Evolutionary conservation across 441 rosid genomes (phyloP), one percentile per base, ranked within the genome.

Genomic region (Breynia disticha): DNA sequence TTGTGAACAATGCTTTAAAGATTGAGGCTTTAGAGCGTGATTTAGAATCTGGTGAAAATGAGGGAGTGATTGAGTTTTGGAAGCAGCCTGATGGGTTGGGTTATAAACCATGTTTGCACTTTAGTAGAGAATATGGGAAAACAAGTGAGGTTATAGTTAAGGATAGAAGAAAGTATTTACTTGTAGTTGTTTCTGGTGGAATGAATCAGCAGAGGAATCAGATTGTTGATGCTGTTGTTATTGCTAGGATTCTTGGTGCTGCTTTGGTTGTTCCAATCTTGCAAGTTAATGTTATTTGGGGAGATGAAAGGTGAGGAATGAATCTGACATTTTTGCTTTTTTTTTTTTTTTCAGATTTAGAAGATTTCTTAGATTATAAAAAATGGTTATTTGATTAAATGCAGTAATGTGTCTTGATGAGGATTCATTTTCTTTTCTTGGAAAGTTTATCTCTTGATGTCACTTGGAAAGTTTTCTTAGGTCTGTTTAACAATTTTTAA

Each of bases 131-230:
- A 19, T 91, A 91, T 50, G 70, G 68, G 58, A 79, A 55, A 69
- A 69, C 63, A 18, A 82, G 79, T 54, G 66, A 59, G 55, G 60
- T 3, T 42, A 56, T 86, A 22, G 60, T 68, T 24, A 67, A 53
- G 59, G 67, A 70, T 59, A 75, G 83, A 67, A 78, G 69, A 45
- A 91, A 73, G 53, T 88, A 86, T 72, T 66, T 91, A 67, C 50
- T 88, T 64, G 98, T 86, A 18, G 97, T 88, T 42, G 98, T 91
- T 48, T 70, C 95, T 14, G 97, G 98, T 35, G 98, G 97, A 19
- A 66, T 91, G 79, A 91, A 89, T 69, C 97, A 91, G 78, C 98
- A 91, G 77, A 86, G 91, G 83, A 91, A 86, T 75, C 97, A 88
- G 74, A 88, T 91, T 69, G 97, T 91, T 52, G 98, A 91, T 51